A percentile compares a stretch with the other conserved stretches of the same genome.
These are phyloP conservation scores for Datura wrightii DNA, from an alignment of 257 asterid species.

Conservation along the genomic window DNA sequence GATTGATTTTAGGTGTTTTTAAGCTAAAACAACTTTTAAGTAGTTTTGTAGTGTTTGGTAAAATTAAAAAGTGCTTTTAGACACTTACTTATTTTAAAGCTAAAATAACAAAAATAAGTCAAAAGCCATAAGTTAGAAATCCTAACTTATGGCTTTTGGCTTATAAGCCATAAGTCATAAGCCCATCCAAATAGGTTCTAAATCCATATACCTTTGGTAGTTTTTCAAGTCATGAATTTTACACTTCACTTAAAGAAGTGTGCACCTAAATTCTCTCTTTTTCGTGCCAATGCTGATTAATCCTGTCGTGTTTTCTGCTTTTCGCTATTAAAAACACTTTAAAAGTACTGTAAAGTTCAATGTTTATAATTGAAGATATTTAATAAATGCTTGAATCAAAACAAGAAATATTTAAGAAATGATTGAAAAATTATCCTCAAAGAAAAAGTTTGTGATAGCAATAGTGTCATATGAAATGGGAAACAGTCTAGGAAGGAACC, in stretches of 20 bases:
- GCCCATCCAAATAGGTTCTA: neutral
- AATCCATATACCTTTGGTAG: neutral
- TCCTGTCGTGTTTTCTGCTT: constrained; percentile 8
- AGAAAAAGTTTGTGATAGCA: neutral
- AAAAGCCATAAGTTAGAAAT: too few species aligned
- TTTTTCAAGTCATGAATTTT: neutral
- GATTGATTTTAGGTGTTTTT: too few species aligned
- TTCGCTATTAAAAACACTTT: neutral
- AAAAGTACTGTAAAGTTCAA: neutral
- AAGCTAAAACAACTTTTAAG: too few species aligned
- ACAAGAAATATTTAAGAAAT: neutral
- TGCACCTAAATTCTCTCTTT: constrained; percentile 16
- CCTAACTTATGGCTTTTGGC: too few species aligned
- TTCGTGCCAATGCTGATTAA: neutral
- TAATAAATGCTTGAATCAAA: neutral
- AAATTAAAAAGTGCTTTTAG: too few species aligned
- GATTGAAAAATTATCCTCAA: neutral
- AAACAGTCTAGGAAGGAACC: neutral
- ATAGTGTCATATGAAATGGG: neutral
- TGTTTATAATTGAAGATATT: neutral
- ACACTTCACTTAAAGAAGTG: neutral
- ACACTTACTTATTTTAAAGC: too few species aligned
- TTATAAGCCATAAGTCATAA: too few species aligned
- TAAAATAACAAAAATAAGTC: too few species aligned
- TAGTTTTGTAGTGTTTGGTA: too few species aligned